Conservation (phyloP, 2,329 filamentous ascomycete species). For the Xylaria sp. region DNA sequence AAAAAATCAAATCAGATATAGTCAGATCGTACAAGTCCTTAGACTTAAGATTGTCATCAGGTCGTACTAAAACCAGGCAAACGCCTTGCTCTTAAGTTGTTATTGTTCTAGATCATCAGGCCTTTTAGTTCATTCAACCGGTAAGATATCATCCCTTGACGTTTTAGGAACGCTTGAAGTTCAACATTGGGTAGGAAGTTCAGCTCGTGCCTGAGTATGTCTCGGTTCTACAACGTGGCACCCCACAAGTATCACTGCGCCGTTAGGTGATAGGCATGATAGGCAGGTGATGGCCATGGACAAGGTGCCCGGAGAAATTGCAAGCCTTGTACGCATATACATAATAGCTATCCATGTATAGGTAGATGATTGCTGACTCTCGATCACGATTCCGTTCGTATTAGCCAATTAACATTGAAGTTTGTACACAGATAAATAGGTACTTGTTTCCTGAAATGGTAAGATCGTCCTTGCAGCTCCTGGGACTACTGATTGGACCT, state of each 20-base stretch:
- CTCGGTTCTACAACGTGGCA: conserved; percentile 36
- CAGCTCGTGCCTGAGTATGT: conserved; percentile 26
- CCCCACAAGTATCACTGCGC: conserved; percentile 25
- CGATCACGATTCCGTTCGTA: background rate
- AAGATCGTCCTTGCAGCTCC: conserved; percentile 13
- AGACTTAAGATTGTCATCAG: background rate
- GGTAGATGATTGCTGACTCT: conserved; percentile 6
- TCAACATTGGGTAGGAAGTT: conserved; percentile 5
- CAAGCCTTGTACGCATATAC: conserved; percentile 13
- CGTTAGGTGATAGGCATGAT: conserved; percentile 14
- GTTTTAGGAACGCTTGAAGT: background rate
- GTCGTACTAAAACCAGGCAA: conserved; percentile 4
- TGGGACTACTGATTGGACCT: conserved; percentile 22
- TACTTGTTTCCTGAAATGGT: conserved; percentile 16
- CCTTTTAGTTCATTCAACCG: background rate
- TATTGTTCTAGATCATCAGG: background rate
- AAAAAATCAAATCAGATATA: conserved; percentile 6
- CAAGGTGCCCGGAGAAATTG: conserved; percentile 28
- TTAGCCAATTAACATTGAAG: background rate
- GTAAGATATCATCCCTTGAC: background rate
- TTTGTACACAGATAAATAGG: conserved; percentile 5
- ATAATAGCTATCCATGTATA: background rate
- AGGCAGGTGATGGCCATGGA: conserved; percentile 25
- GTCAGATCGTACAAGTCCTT: conserved; percentile 10
- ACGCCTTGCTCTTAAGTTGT: background rate